Evolutionary conservation across 163 green algal genomes (phyloP).

Genomic region (Chlamydomonas reinhardtii): DNA sequence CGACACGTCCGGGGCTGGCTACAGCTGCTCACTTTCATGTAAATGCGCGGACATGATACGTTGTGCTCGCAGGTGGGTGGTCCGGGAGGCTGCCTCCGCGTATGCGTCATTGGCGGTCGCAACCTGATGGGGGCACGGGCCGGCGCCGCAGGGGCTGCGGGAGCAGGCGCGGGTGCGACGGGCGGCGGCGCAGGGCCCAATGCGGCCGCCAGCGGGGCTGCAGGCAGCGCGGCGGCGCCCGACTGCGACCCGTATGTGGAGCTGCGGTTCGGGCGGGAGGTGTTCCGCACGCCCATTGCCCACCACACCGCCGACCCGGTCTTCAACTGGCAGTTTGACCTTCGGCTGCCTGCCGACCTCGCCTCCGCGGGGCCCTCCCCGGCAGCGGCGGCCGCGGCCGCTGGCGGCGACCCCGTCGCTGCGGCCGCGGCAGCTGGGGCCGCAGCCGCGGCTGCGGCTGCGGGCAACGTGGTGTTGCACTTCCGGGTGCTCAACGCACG

Average conservation of each 20-base stretch:
- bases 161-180: neutral
- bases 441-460: neutral
- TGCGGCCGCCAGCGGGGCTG: neutral
- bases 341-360: slow-evolving; percentile 49
- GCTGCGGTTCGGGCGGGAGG: slow-evolving; percentile 54
- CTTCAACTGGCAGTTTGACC: slow-evolving; percentile 63
- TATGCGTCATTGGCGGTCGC: slow-evolving; percentile 45
- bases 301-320: slow-evolving; percentile 54
- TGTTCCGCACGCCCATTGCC: slow-evolving; percentile 60
- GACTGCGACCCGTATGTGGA: slow-evolving; percentile 54
- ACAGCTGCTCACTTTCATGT: no score
- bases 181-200: neutral
- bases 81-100: slow-evolving; percentile 55
- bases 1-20: no score
- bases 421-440: neutral
- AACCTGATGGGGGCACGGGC: slow-evolving; percentile 30
- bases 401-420: neutral
- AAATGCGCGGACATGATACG: no score
- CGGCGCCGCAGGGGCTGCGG: neutral
- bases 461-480: slow-evolving; percentile 12
- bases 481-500: slow-evolving; percentile 57
- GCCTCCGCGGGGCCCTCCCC: neutral
- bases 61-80: slow-evolving; percentile 54
- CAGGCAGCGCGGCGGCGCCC: neutral
- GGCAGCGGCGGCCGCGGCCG: neutral